Conservation (phyloP, 805 yeast species). For the Yamadazyma ubonensis region DNA sequence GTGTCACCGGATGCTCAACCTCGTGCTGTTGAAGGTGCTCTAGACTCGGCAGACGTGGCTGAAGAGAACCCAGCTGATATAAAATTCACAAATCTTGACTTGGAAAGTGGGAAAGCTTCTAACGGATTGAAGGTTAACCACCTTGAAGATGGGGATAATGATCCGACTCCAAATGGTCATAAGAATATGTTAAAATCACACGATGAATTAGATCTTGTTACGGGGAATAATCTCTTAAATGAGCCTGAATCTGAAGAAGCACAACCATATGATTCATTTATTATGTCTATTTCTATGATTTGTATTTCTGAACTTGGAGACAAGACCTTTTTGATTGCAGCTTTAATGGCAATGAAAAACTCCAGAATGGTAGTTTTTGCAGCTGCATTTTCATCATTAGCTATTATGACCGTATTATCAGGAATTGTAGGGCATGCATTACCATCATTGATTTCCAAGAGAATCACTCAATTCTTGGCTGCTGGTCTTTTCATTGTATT, state of each 20-base stretch:
- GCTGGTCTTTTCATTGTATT: slow-evolving; percentile 77
- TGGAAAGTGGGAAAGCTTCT: slow-evolving; percentile 13
- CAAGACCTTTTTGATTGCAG: slow-evolving; percentile 94
- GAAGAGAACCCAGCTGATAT: slow-evolving; percentile 12
- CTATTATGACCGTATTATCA: slow-evolving; percentile 86
- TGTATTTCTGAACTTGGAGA: slow-evolving; percentile 96
- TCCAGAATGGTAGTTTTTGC: slow-evolving; percentile 81
- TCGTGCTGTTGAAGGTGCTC: not conserved
- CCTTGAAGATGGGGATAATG: slow-evolving; percentile 26
- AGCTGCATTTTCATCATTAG: slow-evolving; percentile 82
- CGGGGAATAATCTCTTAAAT: no score
- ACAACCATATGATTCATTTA: slow-evolving; percentile 50
- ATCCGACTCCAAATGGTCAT: slow-evolving; percentile 24
- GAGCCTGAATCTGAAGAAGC: slow-evolving; percentile 11
- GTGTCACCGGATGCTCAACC: not conserved
- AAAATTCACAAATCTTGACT: slow-evolving; percentile 16
- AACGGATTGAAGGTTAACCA: slow-evolving; percentile 21
- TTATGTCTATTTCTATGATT: slow-evolving; percentile 88
- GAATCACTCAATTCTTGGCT: slow-evolving; percentile 79
- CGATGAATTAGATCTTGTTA: not conserved
- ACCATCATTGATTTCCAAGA: slow-evolving; percentile 78
- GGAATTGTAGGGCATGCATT: slow-evolving; percentile 91
- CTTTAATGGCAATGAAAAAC: slow-evolving; percentile 96
- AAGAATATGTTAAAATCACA: slow-evolving; percentile 24
- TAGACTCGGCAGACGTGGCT: not conserved